A percentile compares a stretch with the other conserved stretches of the same genome.
These are phyloP conservation scores for Cladophialophora bantiana DNA, from an alignment of 2,329 filamentous ascomycete species.

Conservation along the genomic window DNA sequence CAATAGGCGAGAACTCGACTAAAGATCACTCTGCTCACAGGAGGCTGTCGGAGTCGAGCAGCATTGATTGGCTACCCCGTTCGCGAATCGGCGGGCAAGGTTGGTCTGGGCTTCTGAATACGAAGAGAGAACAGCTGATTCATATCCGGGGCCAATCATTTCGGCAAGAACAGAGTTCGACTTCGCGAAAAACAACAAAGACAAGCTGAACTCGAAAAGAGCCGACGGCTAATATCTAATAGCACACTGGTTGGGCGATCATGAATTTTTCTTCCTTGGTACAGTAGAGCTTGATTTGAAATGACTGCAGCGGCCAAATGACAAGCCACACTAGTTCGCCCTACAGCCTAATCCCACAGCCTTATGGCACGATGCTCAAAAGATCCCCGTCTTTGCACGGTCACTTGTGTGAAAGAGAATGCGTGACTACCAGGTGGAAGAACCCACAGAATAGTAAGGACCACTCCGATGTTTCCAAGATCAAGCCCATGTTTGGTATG, in stretches of 20 bases:
- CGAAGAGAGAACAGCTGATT: background rate
- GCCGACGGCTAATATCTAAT: background rate
- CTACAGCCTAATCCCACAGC: background rate
- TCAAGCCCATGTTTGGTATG: conserved; percentile 3
- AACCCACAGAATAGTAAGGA: too few species aligned
- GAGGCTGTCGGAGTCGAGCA: background rate
- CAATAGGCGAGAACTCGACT: background rate
- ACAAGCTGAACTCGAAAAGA: background rate
- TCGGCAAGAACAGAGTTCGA: background rate
- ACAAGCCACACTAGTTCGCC: background rate
- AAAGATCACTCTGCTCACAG: background rate
- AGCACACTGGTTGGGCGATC: background rate
- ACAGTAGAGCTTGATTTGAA: background rate
- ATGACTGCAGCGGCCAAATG: background rate
- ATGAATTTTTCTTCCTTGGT: background rate
- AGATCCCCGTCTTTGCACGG: background rate
- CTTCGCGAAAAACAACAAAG: background rate
- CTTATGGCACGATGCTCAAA: background rate
- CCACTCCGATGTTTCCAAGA: background rate
- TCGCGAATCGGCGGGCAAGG: background rate
- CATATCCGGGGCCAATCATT: background rate
- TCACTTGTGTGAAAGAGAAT: background rate
- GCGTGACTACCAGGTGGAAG: background rate
- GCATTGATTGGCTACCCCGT: conserved; percentile 1
- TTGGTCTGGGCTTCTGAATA: conserved; percentile 1